These are phyloP conservation scores for Geotrichum citri-aurantii DNA, from an alignment of 1,139 yeast species.

Conservation along the genomic window DNA sequence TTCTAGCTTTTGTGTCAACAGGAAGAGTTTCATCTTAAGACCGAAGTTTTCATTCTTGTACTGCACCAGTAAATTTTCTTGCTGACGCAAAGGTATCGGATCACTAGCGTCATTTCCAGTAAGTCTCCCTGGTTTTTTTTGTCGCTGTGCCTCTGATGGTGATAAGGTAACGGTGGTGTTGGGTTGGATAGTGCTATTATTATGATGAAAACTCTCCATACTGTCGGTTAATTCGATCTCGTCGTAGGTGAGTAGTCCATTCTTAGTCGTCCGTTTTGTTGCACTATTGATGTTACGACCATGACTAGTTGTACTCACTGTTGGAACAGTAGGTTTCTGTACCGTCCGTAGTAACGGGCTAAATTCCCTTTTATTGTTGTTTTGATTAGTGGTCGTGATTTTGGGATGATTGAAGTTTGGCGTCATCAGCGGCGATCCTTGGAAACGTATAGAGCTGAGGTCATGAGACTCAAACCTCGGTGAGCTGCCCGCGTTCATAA, in stretches of 20 bases:
- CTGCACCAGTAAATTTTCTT: constrained; percentile 39
- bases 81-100: constrained; percentile 28
- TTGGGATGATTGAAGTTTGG: not conserved
- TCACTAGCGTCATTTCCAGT: constrained; percentile 11
- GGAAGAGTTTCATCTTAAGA: constrained; percentile 46
- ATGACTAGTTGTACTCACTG: not conserved
- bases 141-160: not conserved
- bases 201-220: constrained; percentile 21
- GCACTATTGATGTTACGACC: constrained; percentile 8
- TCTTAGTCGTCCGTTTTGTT: constrained; percentile 14
- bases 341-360: constrained; percentile 24
- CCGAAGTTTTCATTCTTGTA: constrained; percentile 58
- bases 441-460: constrained; percentile 7
- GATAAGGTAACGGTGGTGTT: not conserved
- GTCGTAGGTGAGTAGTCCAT: constrained; percentile 11
- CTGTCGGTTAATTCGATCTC: constrained; percentile 20
- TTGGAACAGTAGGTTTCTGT: not conserved
- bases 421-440: not conserved
- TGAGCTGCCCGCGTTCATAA: constrained; percentile 2
- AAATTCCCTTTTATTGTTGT: constrained; percentile 19
- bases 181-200: constrained; percentile 5
- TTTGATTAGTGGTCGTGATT: not conserved
- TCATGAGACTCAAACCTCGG: constrained; percentile 13
- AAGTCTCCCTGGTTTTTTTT: constrained; percentile 7
- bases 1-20: constrained; percentile 20